These are phyloP conservation scores for Xylariaceae sp. DNA, from an alignment of 2,329 filamentous ascomycete species.

Conservation along the genomic window DNA sequence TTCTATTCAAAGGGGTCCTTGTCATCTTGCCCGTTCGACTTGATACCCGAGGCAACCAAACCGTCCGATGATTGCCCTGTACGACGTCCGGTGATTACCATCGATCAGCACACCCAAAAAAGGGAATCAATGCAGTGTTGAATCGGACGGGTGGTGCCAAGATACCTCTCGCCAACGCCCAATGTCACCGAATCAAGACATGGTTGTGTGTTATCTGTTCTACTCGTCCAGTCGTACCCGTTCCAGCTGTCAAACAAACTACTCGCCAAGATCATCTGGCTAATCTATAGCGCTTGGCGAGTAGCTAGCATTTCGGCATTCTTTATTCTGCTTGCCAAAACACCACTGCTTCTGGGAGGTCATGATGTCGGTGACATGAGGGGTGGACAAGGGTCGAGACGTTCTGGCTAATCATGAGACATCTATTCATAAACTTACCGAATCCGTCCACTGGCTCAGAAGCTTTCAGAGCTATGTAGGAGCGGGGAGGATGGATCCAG, in stretches of 20 bases:
- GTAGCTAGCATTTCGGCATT: background rate
- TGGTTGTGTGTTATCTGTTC: constrained; percentile 11
- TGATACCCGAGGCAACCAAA: background rate
- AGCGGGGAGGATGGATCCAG: constrained; percentile 16
- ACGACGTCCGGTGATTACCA: constrained; percentile 7
- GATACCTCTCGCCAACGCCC: constrained; percentile 15
- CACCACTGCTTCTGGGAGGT: background rate
- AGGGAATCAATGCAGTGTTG: constrained; percentile 5
- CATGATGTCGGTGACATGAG: background rate
- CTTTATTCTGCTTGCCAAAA: background rate
- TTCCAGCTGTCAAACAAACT: constrained; percentile 4
- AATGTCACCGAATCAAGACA: constrained; percentile 9
- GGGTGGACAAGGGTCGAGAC: background rate
- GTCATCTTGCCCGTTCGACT: constrained; percentile 13
- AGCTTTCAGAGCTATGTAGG: background rate
- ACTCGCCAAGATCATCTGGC: background rate
- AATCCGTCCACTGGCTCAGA: background rate
- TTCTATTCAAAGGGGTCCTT: constrained; percentile 15
- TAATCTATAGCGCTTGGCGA: background rate
- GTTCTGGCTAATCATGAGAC: constrained; percentile 7
- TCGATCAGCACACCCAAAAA: background rate
- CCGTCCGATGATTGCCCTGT: constrained; percentile 1
- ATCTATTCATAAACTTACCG: background rate
- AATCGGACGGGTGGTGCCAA: constrained; percentile 24
- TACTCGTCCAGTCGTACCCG: constrained; percentile 3